phyloP scores from a whole-genome alignment of 441 rosid species.

The Eruca vesicaria region DNA sequence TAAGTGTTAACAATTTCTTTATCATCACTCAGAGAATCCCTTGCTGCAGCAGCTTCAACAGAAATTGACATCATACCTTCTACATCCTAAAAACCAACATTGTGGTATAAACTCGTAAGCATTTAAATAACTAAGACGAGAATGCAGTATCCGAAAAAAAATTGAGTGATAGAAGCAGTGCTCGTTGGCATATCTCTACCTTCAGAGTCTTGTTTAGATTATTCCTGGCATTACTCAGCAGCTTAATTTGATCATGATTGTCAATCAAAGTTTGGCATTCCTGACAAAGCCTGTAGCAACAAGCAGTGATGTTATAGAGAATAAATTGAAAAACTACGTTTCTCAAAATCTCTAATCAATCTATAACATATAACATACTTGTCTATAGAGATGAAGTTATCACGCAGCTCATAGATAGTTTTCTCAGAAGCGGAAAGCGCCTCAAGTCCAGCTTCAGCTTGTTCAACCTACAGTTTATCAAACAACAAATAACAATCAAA shows the following conservation, averaged over 20 bases:
- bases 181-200: slow-evolving; percentile 40
- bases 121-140: background rate
- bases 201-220: slow-evolving; percentile 88
- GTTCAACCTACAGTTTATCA: slow-evolving; percentile 69
- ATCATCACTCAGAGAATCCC: slow-evolving; percentile 93
- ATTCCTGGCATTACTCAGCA: slow-evolving; percentile 93
- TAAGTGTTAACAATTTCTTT: slow-evolving; percentile 89
- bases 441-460: slow-evolving; percentile 80
- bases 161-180: background rate
- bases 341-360: slow-evolving; percentile 1
- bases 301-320: slow-evolving; percentile 5
- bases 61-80: slow-evolving; percentile 99
- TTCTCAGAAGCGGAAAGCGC: slow-evolving; percentile 78
- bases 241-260: slow-evolving; percentile 97
- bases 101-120: background rate
- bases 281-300: slow-evolving; percentile 73
- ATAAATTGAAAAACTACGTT: background rate
- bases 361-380: slow-evolving; percentile 48
- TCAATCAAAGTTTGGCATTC: slow-evolving; percentile 98
- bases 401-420: slow-evolving; percentile 67
- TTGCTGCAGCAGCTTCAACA: slow-evolving; percentile 94
- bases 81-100: slow-evolving; percentile 62
- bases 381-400: slow-evolving; percentile 83
- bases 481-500: background rate
- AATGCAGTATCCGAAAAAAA: background rate